phyloP scores from a whole-genome alignment of 441 rosid genomes.

The Eugenia klotzschiana region DNA sequence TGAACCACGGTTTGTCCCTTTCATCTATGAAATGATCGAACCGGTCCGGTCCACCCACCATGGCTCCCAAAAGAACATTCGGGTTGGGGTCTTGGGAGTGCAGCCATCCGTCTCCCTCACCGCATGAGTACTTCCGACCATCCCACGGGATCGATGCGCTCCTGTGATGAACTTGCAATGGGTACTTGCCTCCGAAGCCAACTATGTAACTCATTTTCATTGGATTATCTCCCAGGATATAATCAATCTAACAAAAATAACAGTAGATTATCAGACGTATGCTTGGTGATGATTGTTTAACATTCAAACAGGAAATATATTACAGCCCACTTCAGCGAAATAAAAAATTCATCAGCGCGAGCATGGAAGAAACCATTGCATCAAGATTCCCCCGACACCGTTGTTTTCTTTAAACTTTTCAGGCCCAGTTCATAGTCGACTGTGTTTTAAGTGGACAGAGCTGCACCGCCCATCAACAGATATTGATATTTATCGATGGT shows the following conservation, averaged over 20 bases:
- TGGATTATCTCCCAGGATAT: constrained; percentile 32
- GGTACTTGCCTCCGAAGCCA: constrained; percentile 20
- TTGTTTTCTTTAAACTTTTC: neutral
- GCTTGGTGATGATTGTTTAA: neutral
- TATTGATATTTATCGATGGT: neutral
- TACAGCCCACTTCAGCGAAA: neutral
- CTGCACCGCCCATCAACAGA: neutral
- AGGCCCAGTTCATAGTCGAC: neutral
- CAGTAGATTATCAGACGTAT: neutral
- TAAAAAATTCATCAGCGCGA: neutral
- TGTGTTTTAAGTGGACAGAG: neutral
- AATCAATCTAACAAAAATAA: constrained; percentile 12
- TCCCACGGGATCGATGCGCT: constrained; percentile 28
- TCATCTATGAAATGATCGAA: constrained; percentile 19
- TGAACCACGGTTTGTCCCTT: constrained; percentile 18
- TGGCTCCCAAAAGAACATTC: constrained; percentile 20
- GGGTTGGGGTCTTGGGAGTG: constrained; percentile 25
- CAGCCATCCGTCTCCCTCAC: constrained; percentile 21
- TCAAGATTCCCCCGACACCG: neutral
- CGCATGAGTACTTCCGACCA: constrained; percentile 10
- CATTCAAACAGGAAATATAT: neutral
- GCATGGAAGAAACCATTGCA: neutral
- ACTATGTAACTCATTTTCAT: constrained; percentile 31
- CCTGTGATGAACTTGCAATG: constrained; percentile 23
- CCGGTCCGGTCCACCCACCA: constrained; percentile 27